Base-by-base conservation (phyloP, 257 asterid species). In the Fraxinus pennsylvanica region DNA sequence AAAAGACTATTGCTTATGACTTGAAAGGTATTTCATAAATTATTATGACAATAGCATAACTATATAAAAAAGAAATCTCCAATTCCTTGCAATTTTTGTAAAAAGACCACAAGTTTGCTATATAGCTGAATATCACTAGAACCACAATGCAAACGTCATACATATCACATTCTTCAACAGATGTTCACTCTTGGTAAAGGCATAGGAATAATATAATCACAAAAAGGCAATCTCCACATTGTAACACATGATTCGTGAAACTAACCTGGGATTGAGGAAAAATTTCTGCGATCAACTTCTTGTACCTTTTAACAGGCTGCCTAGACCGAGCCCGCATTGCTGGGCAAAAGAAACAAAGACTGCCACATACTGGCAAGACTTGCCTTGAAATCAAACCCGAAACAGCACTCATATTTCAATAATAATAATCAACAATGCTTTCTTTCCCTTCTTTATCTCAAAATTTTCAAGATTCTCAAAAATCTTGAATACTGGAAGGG, bases 221-320 rank as follows among this genome's bases (percentile, higher is more conserved):
- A n/a, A 35, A 68, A 68, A 30, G 19, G 5, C 4, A 0, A 33
- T 35, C 27, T 35, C 25, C 25, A 70, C 74, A 70, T 7, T 33
- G 50, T 63, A 63, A 63, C 19, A 25, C 33, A 33, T 41, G 73
- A 75, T 77, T 7, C 66, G 14, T 39, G 39, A 74, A 52, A 81
- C 88, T 80, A 47, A 87, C 91, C 89, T 87, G 89, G 68, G 67
- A 70, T 13, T 78, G 86, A 54, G 91, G 88, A 67, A 87, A 87
- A 78, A 85, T 87, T 73, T 87, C 91, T 9, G 91, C 73, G 27
- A 85, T 83, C 89, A 87, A 76, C 79, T 87, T 85, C 88, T 87
- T 87, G 83, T 85, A 87, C 82, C 91, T 85, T 81, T 85, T 87
- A 68, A 87, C 91, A 9, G 89, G 91, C 80, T 87, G 91, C 82